These are phyloP conservation scores for Albizia julibrissin DNA, from an alignment of 306 rosid species.

Conservation along the genomic window DNA sequence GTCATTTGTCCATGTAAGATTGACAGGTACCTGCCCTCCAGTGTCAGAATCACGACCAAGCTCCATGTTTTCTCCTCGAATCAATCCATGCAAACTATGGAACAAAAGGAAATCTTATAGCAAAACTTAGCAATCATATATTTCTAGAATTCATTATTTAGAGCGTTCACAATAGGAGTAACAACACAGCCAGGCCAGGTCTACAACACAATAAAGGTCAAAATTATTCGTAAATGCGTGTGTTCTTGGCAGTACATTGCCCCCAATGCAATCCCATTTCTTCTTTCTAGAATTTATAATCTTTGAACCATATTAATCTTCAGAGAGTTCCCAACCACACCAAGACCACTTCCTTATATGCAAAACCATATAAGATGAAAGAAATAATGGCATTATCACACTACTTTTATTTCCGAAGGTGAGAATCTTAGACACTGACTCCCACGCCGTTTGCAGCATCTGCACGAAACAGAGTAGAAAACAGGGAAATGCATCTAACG, in stretches of 20 bases:
- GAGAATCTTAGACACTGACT: neutral
- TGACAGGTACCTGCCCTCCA: conserved; percentile 79
- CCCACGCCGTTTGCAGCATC: neutral
- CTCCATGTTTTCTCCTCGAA: conserved; percentile 94
- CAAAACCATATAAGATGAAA: neutral
- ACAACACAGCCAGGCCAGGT: conserved; percentile 11
- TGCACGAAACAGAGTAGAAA: neutral
- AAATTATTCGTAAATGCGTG: neutral
- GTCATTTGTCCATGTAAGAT: conserved; percentile 5
- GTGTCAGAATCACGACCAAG: conserved; percentile 98
- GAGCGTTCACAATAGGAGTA: conserved; percentile 1
- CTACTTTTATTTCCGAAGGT: neutral
- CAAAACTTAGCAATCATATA: neutral
- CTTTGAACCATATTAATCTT: neutral
- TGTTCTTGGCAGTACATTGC: conserved; percentile 16
- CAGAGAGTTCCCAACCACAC: conserved; percentile 1
- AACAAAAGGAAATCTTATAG: conserved; percentile 23
- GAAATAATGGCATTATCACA: neutral
- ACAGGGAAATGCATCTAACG: neutral
- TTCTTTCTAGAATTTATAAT: neutral
- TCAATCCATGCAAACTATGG: conserved; percentile 75
- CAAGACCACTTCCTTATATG: neutral
- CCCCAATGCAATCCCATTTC: neutral
- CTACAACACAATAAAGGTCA: neutral
- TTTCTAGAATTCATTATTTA: neutral